Percentiles rank a stretch among this genome's conserved stretches.
These are phyloP conservation scores for Pyronema domesticum DNA, from an alignment of 495 filamentous ascomycete species.

Conservation along the genomic window DNA sequence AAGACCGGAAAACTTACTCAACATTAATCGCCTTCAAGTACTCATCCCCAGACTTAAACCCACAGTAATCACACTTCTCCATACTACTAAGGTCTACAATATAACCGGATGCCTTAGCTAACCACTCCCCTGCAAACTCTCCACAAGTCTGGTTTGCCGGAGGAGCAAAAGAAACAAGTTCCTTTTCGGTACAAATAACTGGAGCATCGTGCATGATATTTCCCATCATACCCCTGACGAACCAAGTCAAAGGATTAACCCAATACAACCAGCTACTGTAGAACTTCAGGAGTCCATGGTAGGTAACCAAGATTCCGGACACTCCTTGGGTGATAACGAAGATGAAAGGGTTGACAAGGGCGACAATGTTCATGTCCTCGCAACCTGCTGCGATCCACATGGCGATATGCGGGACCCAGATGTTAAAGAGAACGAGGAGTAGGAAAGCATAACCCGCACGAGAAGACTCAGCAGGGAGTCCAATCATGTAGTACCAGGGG, in stretches of 20 bases:
- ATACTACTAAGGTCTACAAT: conserved; percentile 29
- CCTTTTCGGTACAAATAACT: conserved; percentile 36
- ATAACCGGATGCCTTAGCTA: conserved; percentile 34
- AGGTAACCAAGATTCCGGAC: conserved; percentile 19
- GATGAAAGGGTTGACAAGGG: conserved; percentile 20
- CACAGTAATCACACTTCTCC: conserved; percentile 42
- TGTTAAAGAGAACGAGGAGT: conserved; percentile 55
- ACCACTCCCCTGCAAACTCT: conserved; percentile 33
- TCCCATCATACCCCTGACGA: conserved; percentile 39
- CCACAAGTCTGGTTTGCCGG: conserved; percentile 34
- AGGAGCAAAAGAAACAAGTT: conserved; percentile 40
- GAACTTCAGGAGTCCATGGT: conserved; percentile 13
- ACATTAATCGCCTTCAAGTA: conserved; percentile 30
- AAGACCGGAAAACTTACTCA: conserved; percentile 10
- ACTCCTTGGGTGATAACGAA: conserved; percentile 21
- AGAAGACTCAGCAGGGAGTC: conserved; percentile 51
- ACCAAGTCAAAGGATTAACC: conserved; percentile 46
- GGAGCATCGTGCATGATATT: conserved; percentile 37
- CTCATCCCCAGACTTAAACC: conserved; percentile 39
- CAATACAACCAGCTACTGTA: conserved; percentile 46
- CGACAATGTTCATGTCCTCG: conserved; percentile 20
- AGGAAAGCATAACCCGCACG: conserved; percentile 62
- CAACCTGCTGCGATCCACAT: conserved; percentile 23
- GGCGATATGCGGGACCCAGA: conserved; percentile 19
- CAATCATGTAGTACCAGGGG: conserved; percentile 68